Evolutionary conservation across 2,329 filamentous ascomycete genomes (phyloP), one percentile per base, ranked within the genome.

Genomic region (Fusarium annulatum): DNA sequence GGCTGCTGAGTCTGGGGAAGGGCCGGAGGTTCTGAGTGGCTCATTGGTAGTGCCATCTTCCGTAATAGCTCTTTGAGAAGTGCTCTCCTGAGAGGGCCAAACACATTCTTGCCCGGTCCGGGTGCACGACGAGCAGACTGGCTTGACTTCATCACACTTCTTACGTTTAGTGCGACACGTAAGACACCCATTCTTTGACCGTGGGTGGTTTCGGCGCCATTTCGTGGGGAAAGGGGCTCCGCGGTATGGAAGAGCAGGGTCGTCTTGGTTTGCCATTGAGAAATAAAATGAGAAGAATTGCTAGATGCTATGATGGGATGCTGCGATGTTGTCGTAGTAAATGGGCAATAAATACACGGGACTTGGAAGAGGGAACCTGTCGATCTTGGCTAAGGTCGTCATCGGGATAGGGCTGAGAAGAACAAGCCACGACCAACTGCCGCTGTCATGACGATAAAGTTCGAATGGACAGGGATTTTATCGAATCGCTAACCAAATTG

Each of bases 111-210:
- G 36, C 1, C 30, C 28, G 0, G 63, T 26, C 9, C 63, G 41
- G 21, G 11, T 53, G 26, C 64, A 67, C 16, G 53, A 42, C 3
- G 53, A 26, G 39, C 64, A 61, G 9, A 45, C n/a, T 34, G 51
- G 58, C 8, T 64, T 69, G 16, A 62, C 36, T 21, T 69, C 67
- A 18, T 69, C 67, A 12, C 67, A 69, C 36, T 69, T 69, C 42
- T 69, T 69, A 14, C 64, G 66, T n/a, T 68, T 69, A 10, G 48
- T 34, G 1, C 66, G 66, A 21, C 66, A 69, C 2, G 48, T 51
- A 2, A 68, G 33, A 42, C 66, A 69, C 0, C 66, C 66, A 36
- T 68, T 69, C 34, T 53, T 69, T 21, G 66, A 69, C 5, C 66
- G 42, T 6, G 66, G 56, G 9, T 69, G 64, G 12, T 69, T 69